phyloP scores from a whole-genome alignment of 1,139 yeast genomes.

The Blastobotrys petasosporus region DNA sequence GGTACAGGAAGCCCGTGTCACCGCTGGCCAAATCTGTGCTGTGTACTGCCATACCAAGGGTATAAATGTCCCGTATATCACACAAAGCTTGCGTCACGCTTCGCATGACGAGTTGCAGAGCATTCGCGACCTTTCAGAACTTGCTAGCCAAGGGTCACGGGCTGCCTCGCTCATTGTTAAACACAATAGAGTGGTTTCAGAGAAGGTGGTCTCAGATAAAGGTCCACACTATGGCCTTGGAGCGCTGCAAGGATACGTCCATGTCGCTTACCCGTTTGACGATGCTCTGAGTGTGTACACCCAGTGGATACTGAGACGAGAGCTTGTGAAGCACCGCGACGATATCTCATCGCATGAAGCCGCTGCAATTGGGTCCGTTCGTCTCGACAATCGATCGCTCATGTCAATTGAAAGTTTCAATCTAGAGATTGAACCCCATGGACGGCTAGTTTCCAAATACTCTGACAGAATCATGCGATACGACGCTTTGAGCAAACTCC shows the following conservation, averaged over 20 bases:
- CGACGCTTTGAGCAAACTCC: neutral
- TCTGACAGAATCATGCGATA: slow-evolving; percentile 1
- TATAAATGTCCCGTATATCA: too few species aligned
- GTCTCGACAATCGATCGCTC: neutral
- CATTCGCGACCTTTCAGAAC: neutral
- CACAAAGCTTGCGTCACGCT: too few species aligned
- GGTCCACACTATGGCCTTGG: slow-evolving; percentile 10
- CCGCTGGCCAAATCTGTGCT: slow-evolving; percentile 8
- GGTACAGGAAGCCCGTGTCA: slow-evolving; percentile 16
- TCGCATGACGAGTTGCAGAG: neutral
- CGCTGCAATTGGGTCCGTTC: neutral
- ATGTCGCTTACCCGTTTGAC: slow-evolving; percentile 24
- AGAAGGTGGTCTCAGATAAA: neutral
- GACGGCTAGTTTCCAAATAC: slow-evolving; percentile 2
- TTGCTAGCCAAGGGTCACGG: neutral
- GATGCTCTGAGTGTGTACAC: slow-evolving; percentile 17
- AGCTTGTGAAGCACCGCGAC: neutral
- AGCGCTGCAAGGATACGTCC: slow-evolving; percentile 14
- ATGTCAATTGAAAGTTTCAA: slow-evolving; percentile 1
- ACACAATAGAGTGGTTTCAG: slow-evolving; percentile 1
- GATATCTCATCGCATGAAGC: neutral
- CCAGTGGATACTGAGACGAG: slow-evolving; percentile 18
- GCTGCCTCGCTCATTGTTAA: too few species aligned
- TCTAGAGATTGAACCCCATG: neutral
- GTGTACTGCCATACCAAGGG: neutral